Evolutionary conservation across 768 basidiomycete genomes (phyloP).

Genomic region (Kondoa malvinella): DNA sequence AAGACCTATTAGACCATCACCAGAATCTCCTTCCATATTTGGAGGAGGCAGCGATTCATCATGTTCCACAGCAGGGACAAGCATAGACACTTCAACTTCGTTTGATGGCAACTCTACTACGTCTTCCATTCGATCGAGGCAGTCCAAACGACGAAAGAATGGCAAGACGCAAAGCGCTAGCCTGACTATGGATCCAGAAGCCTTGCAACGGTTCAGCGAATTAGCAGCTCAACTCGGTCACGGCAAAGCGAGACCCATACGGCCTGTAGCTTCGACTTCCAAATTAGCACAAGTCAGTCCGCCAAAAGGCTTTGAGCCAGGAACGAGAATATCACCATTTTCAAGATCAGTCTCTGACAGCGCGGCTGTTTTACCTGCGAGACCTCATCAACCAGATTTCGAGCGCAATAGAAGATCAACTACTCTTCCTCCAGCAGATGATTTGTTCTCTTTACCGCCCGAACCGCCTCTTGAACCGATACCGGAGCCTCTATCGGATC

Average conservation of each 20-base stretch:
- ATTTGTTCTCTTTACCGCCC: too few species aligned
- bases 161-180: neutral
- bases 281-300: neutral
- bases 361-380: neutral
- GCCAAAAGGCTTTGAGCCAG: neutral
- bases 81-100: neutral
- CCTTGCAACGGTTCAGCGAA: neutral
- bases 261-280: neutral
- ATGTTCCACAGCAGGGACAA: neutral
- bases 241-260: neutral
- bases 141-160: neutral
- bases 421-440: neutral
- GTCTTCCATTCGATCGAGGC: neutral
- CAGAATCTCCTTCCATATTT: neutral
- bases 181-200: neutral
- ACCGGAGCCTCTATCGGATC: neutral
- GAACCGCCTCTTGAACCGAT: neutral
- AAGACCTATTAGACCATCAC: neutral
- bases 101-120: neutral
- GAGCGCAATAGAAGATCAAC: neutral
- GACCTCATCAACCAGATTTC: neutral
- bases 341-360: neutral
- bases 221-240: neutral
- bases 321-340: neutral
- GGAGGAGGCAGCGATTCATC: neutral